Evolutionary conservation across 495 filamentous ascomycete genomes (phyloP), one percentile per base, ranked within the genome.

Genomic region (Penicillium soppii): DNA sequence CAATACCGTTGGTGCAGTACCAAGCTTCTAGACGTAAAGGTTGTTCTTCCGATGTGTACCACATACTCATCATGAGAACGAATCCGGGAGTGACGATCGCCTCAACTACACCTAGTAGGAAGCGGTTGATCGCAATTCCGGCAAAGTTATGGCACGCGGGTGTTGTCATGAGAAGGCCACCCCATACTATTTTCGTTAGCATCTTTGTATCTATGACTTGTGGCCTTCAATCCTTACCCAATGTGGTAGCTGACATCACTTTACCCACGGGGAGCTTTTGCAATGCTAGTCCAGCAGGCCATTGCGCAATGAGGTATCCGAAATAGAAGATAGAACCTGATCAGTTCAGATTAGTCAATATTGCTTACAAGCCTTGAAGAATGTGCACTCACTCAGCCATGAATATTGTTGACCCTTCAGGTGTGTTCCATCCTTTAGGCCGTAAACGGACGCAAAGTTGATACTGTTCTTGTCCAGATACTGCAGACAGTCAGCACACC

Each of bases 381-480:
- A 13, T 0, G n/a, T 23, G 13, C 13, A 22, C 58, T 17, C 43
- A 65, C 69, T 61, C 0, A 81, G 70, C 82, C 82, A 86, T 16
- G 77, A 77, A 58, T 82, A 84, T 22, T 85, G 74, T 50, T 82
- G 74, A 10, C 80, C 81, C 0, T 68, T 57, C 10, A 84, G 51
- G 29, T 78, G 43, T 0, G 79, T 80, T 5, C 72, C 82, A 47
- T 73, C 54, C 39, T 80, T 70, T 23, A 84, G 52, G 0, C 81
- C 82, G 54, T 79, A 84, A 0, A 82, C 79, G n/a, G 76, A 79
- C 2, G 82, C 78, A 50, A 79, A 86, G 51, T 80, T 82, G 59
- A 85, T 74, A 21, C 72, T 77, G 27, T 77, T 77, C 61, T 86
- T 86, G 52, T 86, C 82, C 5, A 84, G 64, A 47, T 82, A 85